Evolutionary conservation across 768 basidiomycete species (phyloP), one percentile per base, ranked within the genome.

Genomic region (Podaxis rugospora): DNA sequence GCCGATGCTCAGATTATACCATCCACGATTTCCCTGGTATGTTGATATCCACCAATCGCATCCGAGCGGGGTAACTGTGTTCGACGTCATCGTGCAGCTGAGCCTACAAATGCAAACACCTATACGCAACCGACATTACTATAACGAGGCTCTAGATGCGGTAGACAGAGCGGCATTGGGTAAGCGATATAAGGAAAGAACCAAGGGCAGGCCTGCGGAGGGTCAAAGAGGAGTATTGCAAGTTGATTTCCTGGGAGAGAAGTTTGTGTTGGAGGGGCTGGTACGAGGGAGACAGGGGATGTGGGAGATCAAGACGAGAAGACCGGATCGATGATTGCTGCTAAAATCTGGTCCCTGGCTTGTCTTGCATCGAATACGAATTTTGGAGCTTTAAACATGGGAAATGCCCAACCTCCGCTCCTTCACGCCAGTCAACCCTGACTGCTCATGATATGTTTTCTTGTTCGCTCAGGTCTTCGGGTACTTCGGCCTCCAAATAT

Each of bases 21-120:
- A 87, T 69, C 71, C 80, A 0, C 73, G 75, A 37, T 71, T 87
- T 0, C 88, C 88, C 0, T 90, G 88, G 88, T 86, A 82, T 70
- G 79, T 90, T 68, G 87, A 89, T 64, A 74, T 88, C 16, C 66
- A 67, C 23, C 70, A 78, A 42, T 69, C 69, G 6, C 75, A 79
- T 44, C 76, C 78, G 2, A 71, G 80, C 23, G 87, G 86, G n/a
- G 76, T 88, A 57, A 85, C 85, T 4, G 72, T 89, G 2, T 72
- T 72, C 36, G 85, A 89, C 62, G 73, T 90, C 14, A 71, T 89
- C 54, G 60, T 65, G 35, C 78, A 81, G 61, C 69, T 88, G 50
- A 79, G 74, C 54, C 58, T 55, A 23, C 73, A 78, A 51, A 74
- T 88, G 50, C 70, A 74, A 55, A 71, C 67, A 51, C 78, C 71